Evolutionary conservation across 306 rosid genomes (phyloP), one percentile per base, ranked within the genome.

Genomic region (Lupinus albus): DNA sequence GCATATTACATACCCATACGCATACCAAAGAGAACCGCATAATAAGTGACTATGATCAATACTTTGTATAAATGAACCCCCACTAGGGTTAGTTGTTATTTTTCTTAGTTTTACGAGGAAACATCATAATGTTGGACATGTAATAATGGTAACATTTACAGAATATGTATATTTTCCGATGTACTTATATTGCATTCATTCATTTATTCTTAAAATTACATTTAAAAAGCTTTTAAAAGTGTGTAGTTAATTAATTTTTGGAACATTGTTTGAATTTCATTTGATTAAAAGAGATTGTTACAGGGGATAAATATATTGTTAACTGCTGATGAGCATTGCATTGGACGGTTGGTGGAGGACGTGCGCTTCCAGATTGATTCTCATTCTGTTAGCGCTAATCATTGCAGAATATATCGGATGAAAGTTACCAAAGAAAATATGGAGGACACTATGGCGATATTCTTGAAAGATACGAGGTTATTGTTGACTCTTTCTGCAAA

Each of bases 391-490:
- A 93, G 97, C 48, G 90, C 72, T 5, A 86, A 74, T 21, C 99
- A 90, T 78, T 93, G 99, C 87, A 75, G 41, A 74, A 81, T 93
- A 66, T 85, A 66, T 73, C 79, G 87, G 85, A 79, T 74, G 79
- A 75, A 41, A 32, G 76, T 70, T 49, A 72, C 79, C 55, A 72
- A 71, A 4, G 89, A 80, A 71, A 83, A 83, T 62, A 74, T 64
- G 56, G 87, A 84, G 51, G 66, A 53, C 17, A 38, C 75, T 11
- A 44, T 85, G 67, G 78, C 87, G 0, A 80, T 85, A 33, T 83
- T 87, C 59, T 63, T 93, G 76, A 86, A 88, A 73, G 99, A 93
- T 83, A 82, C 84, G 0, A 93, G 97, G 99, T 93, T 78, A 70
- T 69, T 64, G 64, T 4, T 6, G 13, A 32, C 41, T 64, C 17